These are phyloP conservation scores for Phialophora verrucosa DNA, from an alignment of 2,329 filamentous ascomycete genomes.

Conservation along the genomic window DNA sequence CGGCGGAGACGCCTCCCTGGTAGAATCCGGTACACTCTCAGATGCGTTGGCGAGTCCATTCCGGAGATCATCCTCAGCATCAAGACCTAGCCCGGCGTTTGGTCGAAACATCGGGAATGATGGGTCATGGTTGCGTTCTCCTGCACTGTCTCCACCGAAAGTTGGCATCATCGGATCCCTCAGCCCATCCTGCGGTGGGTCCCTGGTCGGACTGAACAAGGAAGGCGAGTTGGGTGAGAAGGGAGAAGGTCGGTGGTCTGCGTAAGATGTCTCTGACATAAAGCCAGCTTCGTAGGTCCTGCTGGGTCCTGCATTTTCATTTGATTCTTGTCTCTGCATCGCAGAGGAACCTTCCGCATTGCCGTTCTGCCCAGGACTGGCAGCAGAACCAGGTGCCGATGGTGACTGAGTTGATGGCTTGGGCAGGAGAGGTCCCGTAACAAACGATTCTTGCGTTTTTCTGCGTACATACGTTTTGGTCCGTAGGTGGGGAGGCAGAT, in stretches of 20 bases:
- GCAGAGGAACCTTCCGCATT: slow-evolving; percentile 40
- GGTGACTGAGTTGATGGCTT: slow-evolving; percentile 39
- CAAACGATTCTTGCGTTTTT: slow-evolving; percentile 56
- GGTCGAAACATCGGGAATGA: slow-evolving; percentile 38
- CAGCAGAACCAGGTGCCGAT: slow-evolving; percentile 35
- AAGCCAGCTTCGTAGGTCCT: slow-evolving; percentile 28
- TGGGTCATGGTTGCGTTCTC: slow-evolving; percentile 44
- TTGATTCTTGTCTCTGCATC: slow-evolving; percentile 42
- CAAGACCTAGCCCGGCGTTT: slow-evolving; percentile 37
- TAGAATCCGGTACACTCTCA: slow-evolving; percentile 44
- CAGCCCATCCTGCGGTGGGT: slow-evolving; percentile 29
- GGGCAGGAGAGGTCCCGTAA: slow-evolving; percentile 34
- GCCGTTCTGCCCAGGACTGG: slow-evolving; percentile 42
- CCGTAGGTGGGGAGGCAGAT: slow-evolving; percentile 81
- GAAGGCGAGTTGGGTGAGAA: slow-evolving; percentile 50
- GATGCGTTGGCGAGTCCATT: slow-evolving; percentile 43
- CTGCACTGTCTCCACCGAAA: slow-evolving; percentile 23
- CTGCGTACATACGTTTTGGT: slow-evolving; percentile 81
- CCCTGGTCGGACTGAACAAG: slow-evolving; percentile 50
- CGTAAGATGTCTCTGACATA: slow-evolving; percentile 31
- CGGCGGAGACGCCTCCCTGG: slow-evolving; percentile 44
- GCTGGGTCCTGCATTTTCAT: slow-evolving; percentile 43
- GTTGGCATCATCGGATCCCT: slow-evolving; percentile 37
- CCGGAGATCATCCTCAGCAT: slow-evolving; percentile 39
- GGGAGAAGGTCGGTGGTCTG: slow-evolving; percentile 38